phyloP scores from a whole-genome alignment of 163 green algal genomes.

The Chlamydomonas reinhardtii region DNA sequence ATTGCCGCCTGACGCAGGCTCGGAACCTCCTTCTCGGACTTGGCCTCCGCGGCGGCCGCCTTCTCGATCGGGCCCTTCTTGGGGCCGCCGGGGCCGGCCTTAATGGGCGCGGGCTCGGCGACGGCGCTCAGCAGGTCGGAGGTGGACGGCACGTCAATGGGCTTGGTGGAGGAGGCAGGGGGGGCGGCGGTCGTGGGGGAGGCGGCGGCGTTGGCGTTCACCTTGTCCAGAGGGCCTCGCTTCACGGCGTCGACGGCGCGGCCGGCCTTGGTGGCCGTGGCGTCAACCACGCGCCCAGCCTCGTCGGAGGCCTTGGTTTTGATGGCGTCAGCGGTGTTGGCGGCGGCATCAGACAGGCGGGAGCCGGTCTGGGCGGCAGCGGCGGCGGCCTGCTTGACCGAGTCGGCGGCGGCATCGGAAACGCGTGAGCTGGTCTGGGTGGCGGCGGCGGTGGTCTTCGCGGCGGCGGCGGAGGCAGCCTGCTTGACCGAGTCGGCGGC shows the following conservation, averaged over 20 bases:
- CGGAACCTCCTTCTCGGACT: not conserved
- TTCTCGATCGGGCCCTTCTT: slow-evolving; percentile 2
- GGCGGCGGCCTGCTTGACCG: not conserved
- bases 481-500: no score
- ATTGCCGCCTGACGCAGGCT: not conserved
- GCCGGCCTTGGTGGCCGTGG: no score
- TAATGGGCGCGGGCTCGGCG: not conserved
- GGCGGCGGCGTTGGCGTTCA: no score
- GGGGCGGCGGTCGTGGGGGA: not conserved
- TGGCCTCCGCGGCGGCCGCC: slow-evolving; percentile 11
- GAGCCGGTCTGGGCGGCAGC: not conserved
- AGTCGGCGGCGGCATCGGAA: no score
- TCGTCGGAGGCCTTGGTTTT: not conserved
- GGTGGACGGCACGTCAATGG: slow-evolving; percentile 9
- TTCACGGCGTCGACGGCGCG: no score
- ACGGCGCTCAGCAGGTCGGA: slow-evolving; percentile 32
- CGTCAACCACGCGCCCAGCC: no score
- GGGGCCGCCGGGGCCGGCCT: not conserved
- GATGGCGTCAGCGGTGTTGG: not conserved
- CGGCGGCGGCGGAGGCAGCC: no score
- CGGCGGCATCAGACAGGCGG: not conserved
- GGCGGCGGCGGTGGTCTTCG: no score
- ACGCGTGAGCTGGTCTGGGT: no score
- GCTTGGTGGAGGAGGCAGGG: not conserved
- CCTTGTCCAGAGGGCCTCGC: no score